phyloP scores from a whole-genome alignment of 441 rosid genomes.

The Aleurites moluccanus region DNA sequence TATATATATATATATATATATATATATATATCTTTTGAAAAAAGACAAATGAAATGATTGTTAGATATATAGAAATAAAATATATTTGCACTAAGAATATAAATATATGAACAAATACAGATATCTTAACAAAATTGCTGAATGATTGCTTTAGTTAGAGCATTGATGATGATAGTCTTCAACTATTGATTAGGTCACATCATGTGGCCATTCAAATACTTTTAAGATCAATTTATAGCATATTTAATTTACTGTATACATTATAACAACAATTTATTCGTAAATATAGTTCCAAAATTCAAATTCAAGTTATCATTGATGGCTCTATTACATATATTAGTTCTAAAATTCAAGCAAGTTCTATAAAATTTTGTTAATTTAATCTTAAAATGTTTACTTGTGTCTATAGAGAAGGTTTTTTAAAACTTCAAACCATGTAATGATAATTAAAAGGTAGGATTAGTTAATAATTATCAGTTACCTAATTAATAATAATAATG shows the following conservation, averaged over 20 bases:
- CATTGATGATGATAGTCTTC: constrained; percentile 2
- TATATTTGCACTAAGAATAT: constrained; percentile 1
- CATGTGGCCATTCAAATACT: not conserved
- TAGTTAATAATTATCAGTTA: not conserved
- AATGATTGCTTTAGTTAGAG: constrained; percentile 38
- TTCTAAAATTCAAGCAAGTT: not conserved
- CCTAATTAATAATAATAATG: not conserved
- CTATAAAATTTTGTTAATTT: not conserved
- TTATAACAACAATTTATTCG: not conserved
- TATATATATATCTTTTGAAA: not conserved
- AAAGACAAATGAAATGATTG: constrained; percentile 21
- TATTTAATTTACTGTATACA: not conserved
- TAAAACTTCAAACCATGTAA: too few relatives aligned
- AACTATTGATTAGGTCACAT: constrained; percentile 14
- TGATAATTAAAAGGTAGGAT: too few relatives aligned
- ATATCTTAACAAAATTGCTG: constrained; percentile 3
- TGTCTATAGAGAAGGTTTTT: too few relatives aligned
- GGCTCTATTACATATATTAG: not conserved
- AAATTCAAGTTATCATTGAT: too few relatives aligned
- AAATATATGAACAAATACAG: constrained; percentile 7
- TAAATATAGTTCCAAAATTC: not conserved
- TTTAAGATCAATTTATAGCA: not conserved
- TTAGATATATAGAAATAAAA: not conserved
- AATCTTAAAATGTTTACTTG: too few relatives aligned
- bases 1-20: too few relatives aligned